These are phyloP conservation scores for Phialocephala sp. DNA, from an alignment of 2,329 filamentous ascomycete genomes.

Conservation along the genomic window DNA sequence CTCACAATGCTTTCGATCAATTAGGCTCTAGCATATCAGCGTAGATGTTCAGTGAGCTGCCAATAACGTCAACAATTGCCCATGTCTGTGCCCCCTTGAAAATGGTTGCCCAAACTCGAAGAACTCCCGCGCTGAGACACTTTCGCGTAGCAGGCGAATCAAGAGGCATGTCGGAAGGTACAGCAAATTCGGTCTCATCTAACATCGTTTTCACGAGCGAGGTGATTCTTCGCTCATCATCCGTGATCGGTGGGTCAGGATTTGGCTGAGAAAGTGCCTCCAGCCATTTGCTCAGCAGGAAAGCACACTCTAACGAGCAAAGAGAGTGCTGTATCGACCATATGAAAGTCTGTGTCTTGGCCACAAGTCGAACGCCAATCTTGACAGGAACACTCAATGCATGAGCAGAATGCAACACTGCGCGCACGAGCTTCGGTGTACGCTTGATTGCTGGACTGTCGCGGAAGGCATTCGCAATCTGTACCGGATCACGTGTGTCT, in stretches of 20 bases:
- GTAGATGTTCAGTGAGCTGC: slow-evolving; percentile 20
- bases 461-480: slow-evolving; percentile 66
- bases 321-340: slow-evolving; percentile 69
- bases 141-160: slow-evolving; percentile 20
- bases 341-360: slow-evolving; percentile 63
- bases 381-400: slow-evolving; percentile 72
- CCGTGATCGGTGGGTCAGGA: slow-evolving; percentile 22
- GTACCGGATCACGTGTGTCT: slow-evolving; percentile 66
- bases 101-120: slow-evolving; percentile 23
- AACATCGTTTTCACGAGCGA: slow-evolving; percentile 65
- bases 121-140: slow-evolving; percentile 11
- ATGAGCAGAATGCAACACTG: slow-evolving; percentile 71
- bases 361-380: slow-evolving; percentile 65
- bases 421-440: slow-evolving; percentile 65
- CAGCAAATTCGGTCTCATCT: slow-evolving; percentile 65
- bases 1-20: no score
- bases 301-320: slow-evolving; percentile 66
- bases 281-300: slow-evolving; percentile 50
- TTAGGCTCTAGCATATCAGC: slow-evolving; percentile 23
- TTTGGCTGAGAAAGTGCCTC: slow-evolving; percentile 18
- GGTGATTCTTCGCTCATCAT: slow-evolving; percentile 48
- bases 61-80: slow-evolving; percentile 26
- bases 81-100: slow-evolving; percentile 22
- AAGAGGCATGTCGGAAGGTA: slow-evolving; percentile 17
- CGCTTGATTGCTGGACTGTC: slow-evolving; percentile 64